These are phyloP conservation scores for Hericium erinaceus DNA, from an alignment of 768 basidiomycete species.

Conservation along the genomic window DNA sequence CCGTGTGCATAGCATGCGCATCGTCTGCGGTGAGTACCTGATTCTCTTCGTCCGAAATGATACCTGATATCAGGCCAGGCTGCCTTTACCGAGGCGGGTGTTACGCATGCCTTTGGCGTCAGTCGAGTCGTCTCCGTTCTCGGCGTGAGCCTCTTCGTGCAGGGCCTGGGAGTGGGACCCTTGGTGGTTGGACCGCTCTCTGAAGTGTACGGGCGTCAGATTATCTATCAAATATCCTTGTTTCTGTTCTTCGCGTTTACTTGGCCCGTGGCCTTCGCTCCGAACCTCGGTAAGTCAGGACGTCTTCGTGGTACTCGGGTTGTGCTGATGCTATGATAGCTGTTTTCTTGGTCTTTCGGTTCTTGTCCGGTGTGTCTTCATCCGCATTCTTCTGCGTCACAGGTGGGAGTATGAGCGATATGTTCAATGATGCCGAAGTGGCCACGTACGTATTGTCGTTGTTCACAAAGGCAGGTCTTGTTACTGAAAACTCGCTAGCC, in stretches of 20 bases:
- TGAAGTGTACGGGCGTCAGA: conserved; percentile 52
- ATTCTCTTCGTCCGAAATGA: not conserved
- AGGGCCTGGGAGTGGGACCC: conserved; percentile 23
- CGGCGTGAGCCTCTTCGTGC: conserved; percentile 30
- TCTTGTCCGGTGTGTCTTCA: conserved; percentile 46
- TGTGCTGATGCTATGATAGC: conserved; percentile 23
- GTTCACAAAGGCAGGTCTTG: too few relatives aligned
- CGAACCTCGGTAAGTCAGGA: conserved; percentile 42
- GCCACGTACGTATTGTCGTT: conserved; percentile 37
- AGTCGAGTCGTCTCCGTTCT: conserved; percentile 31
- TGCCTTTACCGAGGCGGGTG: conserved; percentile 28
- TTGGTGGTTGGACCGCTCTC: conserved; percentile 29
- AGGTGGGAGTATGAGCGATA: conserved; percentile 50
- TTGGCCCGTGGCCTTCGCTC: conserved; percentile 68
- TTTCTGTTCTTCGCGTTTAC: conserved; percentile 50
- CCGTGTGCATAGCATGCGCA: conserved; percentile 3
- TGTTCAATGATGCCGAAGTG: conserved; percentile 46
- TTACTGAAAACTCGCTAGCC: conserved; percentile 20
- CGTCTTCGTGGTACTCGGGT: not conserved
- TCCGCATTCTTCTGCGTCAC: conserved; percentile 53
- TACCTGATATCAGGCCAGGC: conserved; percentile 15
- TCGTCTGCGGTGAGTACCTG: conserved; percentile 5
- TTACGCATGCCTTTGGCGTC: conserved; percentile 28
- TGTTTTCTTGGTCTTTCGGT: conserved; percentile 54
- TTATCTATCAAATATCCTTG: conserved; percentile 57